These are phyloP conservation scores for Aspergillus chevalieri DNA, from an alignment of 2,329 filamentous ascomycete genomes.

Conservation along the genomic window DNA sequence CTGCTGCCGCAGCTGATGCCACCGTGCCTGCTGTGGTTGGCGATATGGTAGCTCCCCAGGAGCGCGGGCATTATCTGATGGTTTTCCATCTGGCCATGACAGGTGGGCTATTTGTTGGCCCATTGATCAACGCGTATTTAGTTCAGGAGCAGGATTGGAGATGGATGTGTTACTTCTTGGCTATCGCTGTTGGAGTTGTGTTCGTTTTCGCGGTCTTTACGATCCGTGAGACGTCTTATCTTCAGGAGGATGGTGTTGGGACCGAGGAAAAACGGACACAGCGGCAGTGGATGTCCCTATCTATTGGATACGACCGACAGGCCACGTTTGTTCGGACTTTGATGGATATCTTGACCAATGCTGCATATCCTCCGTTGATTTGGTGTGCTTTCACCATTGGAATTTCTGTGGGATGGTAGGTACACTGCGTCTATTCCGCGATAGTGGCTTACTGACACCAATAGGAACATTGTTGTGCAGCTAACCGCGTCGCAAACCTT, in stretches of 20 bases:
- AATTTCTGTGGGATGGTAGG: slow-evolving; percentile 21
- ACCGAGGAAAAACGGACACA: slow-evolving; percentile 5
- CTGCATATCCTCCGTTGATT: slow-evolving; percentile 20
- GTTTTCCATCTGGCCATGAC: slow-evolving; percentile 33
- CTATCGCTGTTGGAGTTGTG: slow-evolving; percentile 15
- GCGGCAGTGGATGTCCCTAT: slow-evolving; percentile 18
- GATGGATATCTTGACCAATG: slow-evolving; percentile 16
- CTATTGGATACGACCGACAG: slow-evolving; percentile 14
- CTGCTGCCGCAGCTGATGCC: slow-evolving; percentile 28
- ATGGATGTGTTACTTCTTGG: slow-evolving; percentile 23
- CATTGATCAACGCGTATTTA: slow-evolving; percentile 25
- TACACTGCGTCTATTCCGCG: neutral
- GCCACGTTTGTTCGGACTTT: slow-evolving; percentile 19
- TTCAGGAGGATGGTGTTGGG: neutral
- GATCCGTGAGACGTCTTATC: slow-evolving; percentile 19
- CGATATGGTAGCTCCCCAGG: slow-evolving; percentile 30
- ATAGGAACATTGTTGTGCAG: slow-evolving; percentile 26
- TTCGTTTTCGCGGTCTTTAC: slow-evolving; percentile 15
- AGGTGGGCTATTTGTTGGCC: slow-evolving; percentile 32
- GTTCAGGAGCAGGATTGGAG: slow-evolving; percentile 18
- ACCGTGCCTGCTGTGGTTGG: slow-evolving; percentile 30
- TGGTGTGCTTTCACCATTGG: slow-evolving; percentile 23
- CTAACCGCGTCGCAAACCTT: slow-evolving; percentile 22
- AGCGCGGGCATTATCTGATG: slow-evolving; percentile 34
- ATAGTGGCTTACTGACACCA: neutral